Evolutionary conservation across 208 protist genomes (phyloP), one percentile per base, ranked within the genome.

Genomic region (Phytomonas sp.): DNA sequence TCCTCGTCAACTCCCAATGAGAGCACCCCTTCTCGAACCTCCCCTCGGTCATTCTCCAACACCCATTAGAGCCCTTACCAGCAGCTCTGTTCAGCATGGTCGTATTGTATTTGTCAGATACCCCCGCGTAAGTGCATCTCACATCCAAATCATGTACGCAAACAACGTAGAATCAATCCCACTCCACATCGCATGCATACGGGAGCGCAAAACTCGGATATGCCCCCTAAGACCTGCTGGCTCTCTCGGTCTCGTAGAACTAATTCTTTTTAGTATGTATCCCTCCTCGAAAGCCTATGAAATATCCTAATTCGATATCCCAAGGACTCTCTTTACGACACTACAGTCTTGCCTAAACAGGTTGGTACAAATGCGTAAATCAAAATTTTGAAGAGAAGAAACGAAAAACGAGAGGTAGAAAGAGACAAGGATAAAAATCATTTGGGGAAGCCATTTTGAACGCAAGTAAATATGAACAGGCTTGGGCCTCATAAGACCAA

Each of bases 341-440:
- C 26, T 56, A 56, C 20, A 56, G 5, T 56, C 0, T 56, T 56
- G 20, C 4, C 46, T 56, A 56, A 26, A 56, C 26, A 26, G 4
- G 26, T 56, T 56, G 20, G 1, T 4, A 0, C 5, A 26, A 23
- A 56, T 26, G 20, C 20, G 46, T 26, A 7, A 56, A 56, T 56
- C 23, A 26, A 20, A 56, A 56, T 56, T 56, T 56, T 56, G 5
- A 23, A 6, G 23, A 26, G 46, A 56, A 23, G 40, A 67, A 53
- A 61, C 3, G 6, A 73, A 53, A 59, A 67, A 67, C 26, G 28
- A 64, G 60, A 70, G 30, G 31, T 9, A 29, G 0, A 56, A 60
- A 59, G n/a, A 70, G 43, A 23, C 28, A 72, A n/a, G 62, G 63
- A 60, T 66, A 69, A 33, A 66, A 23, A 20, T 56, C 40, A 37